A percentile compares a stretch with the other conserved stretches of the same genome.
Conservation (phyloP, 2,329 filamentous ascomycete species). For the Colletotrichum graminicola region DNA sequence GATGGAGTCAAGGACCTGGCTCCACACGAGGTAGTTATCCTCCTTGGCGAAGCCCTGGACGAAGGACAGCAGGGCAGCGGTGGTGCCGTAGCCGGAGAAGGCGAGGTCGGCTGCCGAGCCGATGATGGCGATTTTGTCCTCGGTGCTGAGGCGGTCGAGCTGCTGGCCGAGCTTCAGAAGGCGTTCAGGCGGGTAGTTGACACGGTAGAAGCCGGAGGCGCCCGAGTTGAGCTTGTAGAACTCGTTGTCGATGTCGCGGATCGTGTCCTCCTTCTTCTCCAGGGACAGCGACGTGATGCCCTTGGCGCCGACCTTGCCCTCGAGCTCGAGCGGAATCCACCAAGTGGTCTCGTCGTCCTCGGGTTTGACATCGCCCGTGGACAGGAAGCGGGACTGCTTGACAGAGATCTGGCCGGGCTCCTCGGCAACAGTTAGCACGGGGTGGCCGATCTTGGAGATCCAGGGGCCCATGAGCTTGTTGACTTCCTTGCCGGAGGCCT, state of each 20-base stretch:
- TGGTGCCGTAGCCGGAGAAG: conserved; percentile 86
- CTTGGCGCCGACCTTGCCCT: conserved; percentile 76
- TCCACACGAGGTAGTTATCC: conserved; percentile 89
- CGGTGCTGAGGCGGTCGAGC: conserved; percentile 79
- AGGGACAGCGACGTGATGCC: conserved; percentile 76
- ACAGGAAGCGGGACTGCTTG: conserved; percentile 89
- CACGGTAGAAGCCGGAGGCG: conserved; percentile 89
- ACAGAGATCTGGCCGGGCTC: conserved; percentile 84
- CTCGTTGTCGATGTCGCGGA: conserved; percentile 78
- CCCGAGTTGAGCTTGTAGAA: conserved; percentile 97
- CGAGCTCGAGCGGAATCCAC: conserved; percentile 94
- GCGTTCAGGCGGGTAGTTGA: conserved; percentile 90
- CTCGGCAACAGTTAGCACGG: conserved; percentile 87
- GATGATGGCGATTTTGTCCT: conserved; percentile 94
- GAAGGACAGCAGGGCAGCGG: conserved; percentile 84
- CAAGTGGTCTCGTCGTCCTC: conserved; percentile 93
- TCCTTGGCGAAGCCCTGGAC: conserved; percentile 87
- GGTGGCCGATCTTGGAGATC: conserved; percentile 97
- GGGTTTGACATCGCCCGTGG: conserved; percentile 88
- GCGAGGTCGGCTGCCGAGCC: conserved; percentile 92
- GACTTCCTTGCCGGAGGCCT: conserved; percentile 90
- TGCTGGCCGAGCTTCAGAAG: conserved; percentile 84
- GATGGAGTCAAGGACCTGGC: conserved; percentile 83
- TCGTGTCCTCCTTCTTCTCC: conserved; percentile 80
- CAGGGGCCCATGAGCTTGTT: conserved; percentile 90